Base-by-base conservation (phyloP, 805 yeast species). In the Wickerhamomyces hampshirensis region DNA sequence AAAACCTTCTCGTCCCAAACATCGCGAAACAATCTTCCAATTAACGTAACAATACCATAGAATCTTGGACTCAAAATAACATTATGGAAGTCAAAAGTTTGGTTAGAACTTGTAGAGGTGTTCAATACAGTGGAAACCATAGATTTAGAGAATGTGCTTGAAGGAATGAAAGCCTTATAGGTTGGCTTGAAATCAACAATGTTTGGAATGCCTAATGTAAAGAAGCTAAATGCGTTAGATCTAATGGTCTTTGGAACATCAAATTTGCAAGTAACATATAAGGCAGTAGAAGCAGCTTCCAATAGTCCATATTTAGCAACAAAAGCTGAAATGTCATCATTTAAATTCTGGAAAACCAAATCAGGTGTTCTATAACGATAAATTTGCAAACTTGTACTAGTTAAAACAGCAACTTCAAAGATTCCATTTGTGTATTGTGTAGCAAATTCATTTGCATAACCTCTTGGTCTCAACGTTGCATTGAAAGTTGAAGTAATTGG, bases 21-120 rank as follows among this genome's bases (percentile, higher is more conserved):
- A 14, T 79, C 80, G 44, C 94, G 73, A 44, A 91, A 76, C 13
- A 89, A 59, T 47, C 98, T 73, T 1, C 96, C 73, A 23, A 88
- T 66, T 40, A 88, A 73, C 18, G 87, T 69, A 11, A 91, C 80
- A 13, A 86, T 75, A 31, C 96, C 98, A 56, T 86, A 89, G 51
- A 89, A 88, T 47, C 96, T 69, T 48, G 95, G 95, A 60, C 96
- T 85, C 42, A 93, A 70, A 21, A 84, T 77, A n/a, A 91, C 95
- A 56, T 80, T 81, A 44, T 80, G 84, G 33, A 81, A 69, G 26
- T 73, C 68, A 47, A 62, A 56, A 3, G 51, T 59, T 42, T 37
- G 7, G 24, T 21, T 21, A 8, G 24, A 12, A 19, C 18, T 6
- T 13, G 18, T 34, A 30, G 34, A 38, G 14, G 29, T 28, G 17